Conservation (phyloP, 768 basidiomycete species). For the Mrakia blollopis region DNA sequence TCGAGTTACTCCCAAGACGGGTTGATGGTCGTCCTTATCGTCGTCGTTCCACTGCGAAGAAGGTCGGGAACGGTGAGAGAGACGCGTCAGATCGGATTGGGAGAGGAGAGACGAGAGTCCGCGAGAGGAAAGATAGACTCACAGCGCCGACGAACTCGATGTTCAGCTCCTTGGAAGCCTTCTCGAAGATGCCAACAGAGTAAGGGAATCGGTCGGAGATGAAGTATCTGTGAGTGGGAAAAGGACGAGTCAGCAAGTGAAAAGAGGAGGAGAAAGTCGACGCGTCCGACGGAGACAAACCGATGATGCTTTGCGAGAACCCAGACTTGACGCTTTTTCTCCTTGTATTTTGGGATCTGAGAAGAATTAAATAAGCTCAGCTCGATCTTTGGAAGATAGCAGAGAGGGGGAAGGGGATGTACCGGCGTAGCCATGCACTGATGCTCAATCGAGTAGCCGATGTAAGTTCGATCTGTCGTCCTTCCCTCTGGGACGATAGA, state of each 20-base stretch:
- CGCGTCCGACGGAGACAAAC: not conserved
- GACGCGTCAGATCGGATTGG: not conserved
- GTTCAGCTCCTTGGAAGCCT: conserved; percentile 10
- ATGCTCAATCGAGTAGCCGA: conserved; percentile 20
- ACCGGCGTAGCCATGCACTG: conserved; percentile 9
- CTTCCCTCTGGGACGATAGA: conserved; percentile 6
- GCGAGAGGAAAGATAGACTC: not conserved
- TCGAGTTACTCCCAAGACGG: not conserved
- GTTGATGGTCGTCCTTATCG: not conserved
- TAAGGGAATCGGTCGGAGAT: not conserved
- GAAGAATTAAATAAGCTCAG: not conserved
- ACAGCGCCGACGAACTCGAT: conserved; percentile 24
- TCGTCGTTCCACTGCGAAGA: conserved; percentile 4
- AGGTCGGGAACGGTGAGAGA: not conserved
- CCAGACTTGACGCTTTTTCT: conserved; percentile 20
- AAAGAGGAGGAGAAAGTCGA: not conserved
- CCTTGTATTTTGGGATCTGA: not conserved
- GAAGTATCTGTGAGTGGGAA: not conserved
- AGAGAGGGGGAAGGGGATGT: not conserved
- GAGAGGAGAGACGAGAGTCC: not conserved
- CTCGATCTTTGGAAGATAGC: not conserved
- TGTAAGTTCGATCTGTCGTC: not conserved
- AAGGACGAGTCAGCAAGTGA: not conserved
- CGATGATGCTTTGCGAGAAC: conserved; percentile 2
- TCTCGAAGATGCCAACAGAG: not conserved